Conservation (phyloP, 2,329 filamentous ascomycete species). For the Sclerotinia sclerotiorum region DNA sequence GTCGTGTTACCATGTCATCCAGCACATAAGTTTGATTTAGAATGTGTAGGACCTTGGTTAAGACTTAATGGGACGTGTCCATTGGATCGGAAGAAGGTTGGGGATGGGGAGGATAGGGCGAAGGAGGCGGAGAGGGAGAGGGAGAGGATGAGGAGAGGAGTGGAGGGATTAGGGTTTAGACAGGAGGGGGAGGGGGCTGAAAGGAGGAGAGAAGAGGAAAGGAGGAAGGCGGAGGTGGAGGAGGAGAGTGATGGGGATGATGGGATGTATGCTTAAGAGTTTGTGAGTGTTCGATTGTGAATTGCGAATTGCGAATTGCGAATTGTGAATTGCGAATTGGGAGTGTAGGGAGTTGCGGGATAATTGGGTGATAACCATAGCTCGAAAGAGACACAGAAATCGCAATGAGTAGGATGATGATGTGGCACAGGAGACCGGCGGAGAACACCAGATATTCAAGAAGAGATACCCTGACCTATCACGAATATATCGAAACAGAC, state of each 20-base stretch:
- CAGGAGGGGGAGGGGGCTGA: constrained; percentile 40
- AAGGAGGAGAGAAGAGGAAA: background rate
- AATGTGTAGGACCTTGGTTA: constrained; percentile 67
- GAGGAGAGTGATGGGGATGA: constrained; percentile 52
- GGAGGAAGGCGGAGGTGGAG: constrained; percentile 41
- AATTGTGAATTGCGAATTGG: no score
- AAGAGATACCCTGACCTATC: background rate
- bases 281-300: background rate
- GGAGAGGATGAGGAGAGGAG: constrained; percentile 53
- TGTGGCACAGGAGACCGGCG: background rate
- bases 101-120: constrained; percentile 22
- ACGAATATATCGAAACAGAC: background rate
- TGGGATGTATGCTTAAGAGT: constrained; percentile 47
- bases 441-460: background rate
- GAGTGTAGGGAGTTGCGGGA: no score
- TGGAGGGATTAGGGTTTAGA: background rate
- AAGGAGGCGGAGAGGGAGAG: constrained; percentile 43
- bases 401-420: no score
- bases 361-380: background rate
- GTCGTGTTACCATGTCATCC: constrained; percentile 63
- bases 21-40: constrained; percentile 61
- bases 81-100: constrained; percentile 61
- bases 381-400: background rate
- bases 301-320: no score
- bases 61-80: constrained; percentile 64